phyloP scores from a whole-genome alignment of 1,284 basidiomycete species.

The Microbotryum silenes-acaulis region DNA sequence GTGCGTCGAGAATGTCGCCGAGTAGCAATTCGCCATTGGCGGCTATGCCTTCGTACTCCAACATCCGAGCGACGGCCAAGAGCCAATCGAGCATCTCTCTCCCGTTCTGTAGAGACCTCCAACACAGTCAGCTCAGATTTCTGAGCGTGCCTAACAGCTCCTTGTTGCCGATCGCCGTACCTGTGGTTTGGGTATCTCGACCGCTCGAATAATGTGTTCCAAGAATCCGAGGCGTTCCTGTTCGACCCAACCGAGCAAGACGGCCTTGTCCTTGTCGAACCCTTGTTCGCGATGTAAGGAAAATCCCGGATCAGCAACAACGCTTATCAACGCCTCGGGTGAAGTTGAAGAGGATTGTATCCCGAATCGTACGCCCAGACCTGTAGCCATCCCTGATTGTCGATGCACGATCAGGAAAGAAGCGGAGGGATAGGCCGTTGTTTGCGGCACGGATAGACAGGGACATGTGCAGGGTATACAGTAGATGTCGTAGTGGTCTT shows the following conservation, averaged over 20 bases:
- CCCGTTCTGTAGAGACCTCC: neutral
- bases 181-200: constrained; percentile 5
- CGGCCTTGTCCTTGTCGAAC: constrained; percentile 20
- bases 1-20: constrained; percentile 9
- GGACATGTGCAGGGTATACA: neutral
- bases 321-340: neutral
- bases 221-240: constrained; percentile 22
- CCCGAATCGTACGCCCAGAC: constrained; percentile 25
- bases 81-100: constrained; percentile 27
- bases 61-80: constrained; percentile 10
- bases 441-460: neutral
- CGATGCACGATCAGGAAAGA: constrained; percentile 30
- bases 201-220: constrained; percentile 16
- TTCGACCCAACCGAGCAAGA: constrained; percentile 29
- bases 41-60: constrained; percentile 29
- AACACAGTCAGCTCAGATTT: constrained; percentile 1
- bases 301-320: constrained; percentile 24
- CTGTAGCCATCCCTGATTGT: constrained; percentile 20
- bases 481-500: too few relatives aligned
- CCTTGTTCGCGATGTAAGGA: constrained; percentile 17
- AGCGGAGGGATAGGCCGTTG: constrained; percentile 13
- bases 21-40: constrained; percentile 25
- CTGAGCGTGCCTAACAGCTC: neutral
- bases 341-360: neutral
- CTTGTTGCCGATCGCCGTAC: neutral